phyloP scores from a whole-genome alignment of 202 grass and related monocot genomes.

The Brachypodium distachyon region DNA sequence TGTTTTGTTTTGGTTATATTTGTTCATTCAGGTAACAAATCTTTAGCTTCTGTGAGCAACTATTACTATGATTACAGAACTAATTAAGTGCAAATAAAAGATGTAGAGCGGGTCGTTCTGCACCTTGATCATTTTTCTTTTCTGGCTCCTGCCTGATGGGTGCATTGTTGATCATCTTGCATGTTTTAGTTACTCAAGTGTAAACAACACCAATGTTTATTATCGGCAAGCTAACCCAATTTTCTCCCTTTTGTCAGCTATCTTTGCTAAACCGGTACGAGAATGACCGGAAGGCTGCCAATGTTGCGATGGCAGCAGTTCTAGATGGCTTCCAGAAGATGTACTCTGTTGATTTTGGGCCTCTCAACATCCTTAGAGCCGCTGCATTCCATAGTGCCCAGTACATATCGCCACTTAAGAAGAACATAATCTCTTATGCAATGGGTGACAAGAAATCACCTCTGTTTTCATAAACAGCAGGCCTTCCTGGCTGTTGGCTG shows the following conservation, averaged over 20 bases:
- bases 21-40: background rate
- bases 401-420: conserved; percentile 71
- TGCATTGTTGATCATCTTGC: background rate
- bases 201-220: background rate
- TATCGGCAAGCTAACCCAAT: background rate
- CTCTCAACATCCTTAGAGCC: conserved; percentile 71
- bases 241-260: conserved; percentile 32
- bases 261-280: conserved; percentile 67
- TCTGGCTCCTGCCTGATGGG: background rate
- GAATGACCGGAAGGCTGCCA: conserved; percentile 61
- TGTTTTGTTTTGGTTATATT: background rate
- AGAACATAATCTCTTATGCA: conserved; percentile 81
- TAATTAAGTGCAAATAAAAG: background rate
- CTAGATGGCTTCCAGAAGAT: conserved; percentile 94
- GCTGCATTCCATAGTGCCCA: conserved; percentile 77
- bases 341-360: conserved; percentile 77
- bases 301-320: conserved; percentile 73
- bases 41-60: background rate
- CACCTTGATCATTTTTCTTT: background rate
- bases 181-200: background rate
- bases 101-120: background rate
- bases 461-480: conserved; percentile 35
- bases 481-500: background rate
- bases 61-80: background rate
- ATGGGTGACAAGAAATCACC: conserved; percentile 73